Evolutionary conservation across 257 asterid genomes (phyloP), one percentile per base, ranked within the genome.

Genomic region (Fraxinus pennsylvanica): DNA sequence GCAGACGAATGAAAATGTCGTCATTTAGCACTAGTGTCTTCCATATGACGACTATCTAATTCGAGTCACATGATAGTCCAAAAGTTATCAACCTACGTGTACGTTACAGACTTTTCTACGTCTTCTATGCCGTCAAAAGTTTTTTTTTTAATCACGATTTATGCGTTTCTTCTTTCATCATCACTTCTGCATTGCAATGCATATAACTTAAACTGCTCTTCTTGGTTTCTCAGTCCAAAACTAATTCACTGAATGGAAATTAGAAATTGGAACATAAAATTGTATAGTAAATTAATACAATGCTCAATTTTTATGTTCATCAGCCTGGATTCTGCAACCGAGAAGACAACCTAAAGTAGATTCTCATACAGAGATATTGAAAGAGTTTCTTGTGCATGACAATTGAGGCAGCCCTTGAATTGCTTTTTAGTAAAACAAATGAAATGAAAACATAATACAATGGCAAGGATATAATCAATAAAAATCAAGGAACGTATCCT

Each of bases 151-250:
- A 39, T 35, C 52, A 10, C 57, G 9, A 72, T 30, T 73, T 70
- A 43, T 36, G 71, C 35, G 47, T 63, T 63, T 70, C 36, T 66
- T 50, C 59, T 50, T 41, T 63, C 47, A 3, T 41, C 76, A 73
- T 33, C 43, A 41, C 54, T 38, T 54, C 75, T 13, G 67, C 39
- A 19, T 36, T 71, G 74, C 39, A 74, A 82, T 35, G 76, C 79
- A 72, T 39, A 35, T 73, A 39, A 19, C 83, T 54, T 47, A 67
- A 54, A 15, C 19, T 77, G 32, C 59, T 72, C 66, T 52, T 72
- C 66, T 83, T 41, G 74, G 68, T 67, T 73, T 76, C 79, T 76
- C 79, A 68, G 76, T 75, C 84, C 79, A 8, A 12, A 36, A 39
- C 35, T 68, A 38, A 35, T 65, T 78, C 80, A 32, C 50, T 17